A percentile compares a stretch with the other conserved stretches of the same genome.
phyloP scores from a whole-genome alignment of 805 yeast species.

The Candida stauntonica region DNA sequence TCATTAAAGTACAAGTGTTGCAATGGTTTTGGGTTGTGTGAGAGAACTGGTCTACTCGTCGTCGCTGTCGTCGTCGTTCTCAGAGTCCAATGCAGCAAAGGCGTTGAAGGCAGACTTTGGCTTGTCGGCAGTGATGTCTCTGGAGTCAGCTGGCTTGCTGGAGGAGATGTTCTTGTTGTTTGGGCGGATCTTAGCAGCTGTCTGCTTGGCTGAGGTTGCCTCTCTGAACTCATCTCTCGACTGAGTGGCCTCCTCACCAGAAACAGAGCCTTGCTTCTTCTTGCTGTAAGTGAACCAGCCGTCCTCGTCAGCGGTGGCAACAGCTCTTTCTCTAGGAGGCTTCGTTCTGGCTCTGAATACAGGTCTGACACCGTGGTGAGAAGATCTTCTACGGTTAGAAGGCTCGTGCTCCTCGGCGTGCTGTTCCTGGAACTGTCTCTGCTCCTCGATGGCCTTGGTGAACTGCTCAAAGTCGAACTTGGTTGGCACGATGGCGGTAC shows the following conservation, averaged over 20 bases:
- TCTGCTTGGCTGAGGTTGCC: slow-evolving; percentile 23
- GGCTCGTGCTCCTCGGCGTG: slow-evolving; percentile 17
- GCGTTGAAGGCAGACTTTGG: slow-evolving; percentile 70
- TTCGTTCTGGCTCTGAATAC: slow-evolving; percentile 46
- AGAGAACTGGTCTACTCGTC: neutral
- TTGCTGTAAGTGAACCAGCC: slow-evolving; percentile 72
- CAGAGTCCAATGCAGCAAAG: slow-evolving; percentile 59
- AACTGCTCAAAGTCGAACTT: slow-evolving; percentile 63
- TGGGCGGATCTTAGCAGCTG: slow-evolving; percentile 52
- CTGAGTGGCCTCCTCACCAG: slow-evolving; percentile 49
- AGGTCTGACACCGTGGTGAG: slow-evolving; percentile 41
- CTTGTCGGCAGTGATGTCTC: slow-evolving; percentile 66
- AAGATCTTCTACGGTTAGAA: slow-evolving; percentile 51
- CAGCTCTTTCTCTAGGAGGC: slow-evolving; percentile 22
- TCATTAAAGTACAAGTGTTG: too few relatives aligned
- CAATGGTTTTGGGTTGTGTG: too few relatives aligned
- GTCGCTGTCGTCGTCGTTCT: slow-evolving; percentile 23
- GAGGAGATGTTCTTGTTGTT: slow-evolving; percentile 72
- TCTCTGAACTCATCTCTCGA: slow-evolving; percentile 45
- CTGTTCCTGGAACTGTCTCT: slow-evolving; percentile 42
- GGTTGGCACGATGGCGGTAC: slow-evolving; percentile 53
- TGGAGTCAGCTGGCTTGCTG: slow-evolving; percentile 67
- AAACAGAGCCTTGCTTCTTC: slow-evolving; percentile 30
- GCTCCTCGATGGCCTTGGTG: slow-evolving; percentile 61
- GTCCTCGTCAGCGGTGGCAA: slow-evolving; percentile 60